These are phyloP conservation scores for Pisolithus sp. DNA, from an alignment of 768 basidiomycete genomes.

Conservation along the genomic window DNA sequence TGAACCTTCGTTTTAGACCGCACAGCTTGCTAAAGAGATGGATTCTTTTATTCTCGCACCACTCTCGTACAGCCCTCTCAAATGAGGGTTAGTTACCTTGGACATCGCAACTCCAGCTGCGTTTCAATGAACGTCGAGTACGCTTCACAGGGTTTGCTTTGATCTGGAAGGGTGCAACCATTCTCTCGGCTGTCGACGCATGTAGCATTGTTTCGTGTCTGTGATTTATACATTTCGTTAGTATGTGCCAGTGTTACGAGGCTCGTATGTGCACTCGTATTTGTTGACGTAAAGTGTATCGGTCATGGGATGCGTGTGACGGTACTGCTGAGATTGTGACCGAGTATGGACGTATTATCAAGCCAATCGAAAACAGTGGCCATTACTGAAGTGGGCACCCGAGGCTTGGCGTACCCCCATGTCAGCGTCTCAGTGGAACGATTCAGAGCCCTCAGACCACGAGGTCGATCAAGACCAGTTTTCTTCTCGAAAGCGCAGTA, in stretches of 20 bases:
- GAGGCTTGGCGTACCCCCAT: constrained; percentile 4
- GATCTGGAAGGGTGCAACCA: background rate
- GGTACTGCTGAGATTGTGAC: constrained; percentile 3
- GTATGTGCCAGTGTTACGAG: too few relatives aligned
- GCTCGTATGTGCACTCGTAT: too few relatives aligned
- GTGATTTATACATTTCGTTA: background rate
- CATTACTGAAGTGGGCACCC: too few relatives aligned
- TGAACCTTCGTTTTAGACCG: constrained; percentile 50
- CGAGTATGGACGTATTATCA: background rate
- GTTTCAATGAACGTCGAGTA: background rate
- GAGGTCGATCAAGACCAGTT: constrained; percentile 39
- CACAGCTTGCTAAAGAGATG: constrained; percentile 82
- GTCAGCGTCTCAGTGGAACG: constrained; percentile 40
- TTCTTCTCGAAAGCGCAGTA: constrained; percentile 53
- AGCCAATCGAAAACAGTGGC: too few relatives aligned
- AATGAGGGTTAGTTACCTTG: constrained; percentile 35
- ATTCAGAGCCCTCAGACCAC: constrained; percentile 58
- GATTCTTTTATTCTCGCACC: constrained; percentile 78
- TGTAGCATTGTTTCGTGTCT: background rate
- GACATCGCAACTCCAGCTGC: background rate
- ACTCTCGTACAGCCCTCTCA: constrained; percentile 78
- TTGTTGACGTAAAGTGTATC: background rate
- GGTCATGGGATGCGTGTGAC: constrained; percentile 12
- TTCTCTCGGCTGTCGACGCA: background rate
- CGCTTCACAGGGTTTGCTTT: background rate